These are phyloP conservation scores for Phytopythium boreale DNA, from an alignment of 352 stramenopile genomes.

Conservation along the genomic window DNA sequence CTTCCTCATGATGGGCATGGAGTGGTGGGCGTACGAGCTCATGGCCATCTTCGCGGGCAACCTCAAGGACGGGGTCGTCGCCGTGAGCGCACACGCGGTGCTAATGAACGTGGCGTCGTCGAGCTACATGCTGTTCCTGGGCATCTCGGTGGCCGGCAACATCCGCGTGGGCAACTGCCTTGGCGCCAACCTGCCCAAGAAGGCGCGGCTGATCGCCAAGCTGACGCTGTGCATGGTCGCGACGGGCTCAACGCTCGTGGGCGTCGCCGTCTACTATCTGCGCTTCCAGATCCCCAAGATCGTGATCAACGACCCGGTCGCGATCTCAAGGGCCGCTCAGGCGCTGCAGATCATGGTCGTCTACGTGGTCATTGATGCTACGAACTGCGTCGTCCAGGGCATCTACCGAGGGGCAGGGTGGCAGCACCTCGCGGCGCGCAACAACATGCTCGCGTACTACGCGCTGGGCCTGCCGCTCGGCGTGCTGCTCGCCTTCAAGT, in stretches of 20 bases:
- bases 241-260: conserved; percentile 29
- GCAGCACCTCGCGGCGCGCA: conserved; percentile 61
- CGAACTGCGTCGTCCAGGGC: conserved; percentile 69
- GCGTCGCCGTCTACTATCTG: conserved; percentile 30
- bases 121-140: conserved; percentile 78
- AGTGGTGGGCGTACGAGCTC: conserved; percentile 81
- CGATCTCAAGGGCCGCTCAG: conserved; percentile 35
- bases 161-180: conserved; percentile 76
- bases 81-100: conserved; percentile 67
- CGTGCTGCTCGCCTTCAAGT: conserved; percentile 48
- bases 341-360: conserved; percentile 56
- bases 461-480: conserved; percentile 64
- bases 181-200: conserved; percentile 52
- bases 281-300: conserved; percentile 38
- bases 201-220: conserved; percentile 45
- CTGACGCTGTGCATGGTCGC: conserved; percentile 33
- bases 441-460: conserved; percentile 79
- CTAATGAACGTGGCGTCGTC: conserved; percentile 66
- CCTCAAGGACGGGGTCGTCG: conserved; percentile 51
- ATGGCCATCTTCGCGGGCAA: conserved; percentile 67
- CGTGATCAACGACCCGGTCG: conserved; percentile 34
- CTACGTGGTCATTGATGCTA: conserved; percentile 64
- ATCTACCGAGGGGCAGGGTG: conserved; percentile 65
- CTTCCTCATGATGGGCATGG: conserved; percentile 62
- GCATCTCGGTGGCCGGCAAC: conserved; percentile 56